Percentiles rank a stretch among this genome's conserved stretches.
Evolutionary conservation across 208 protist genomes (phyloP).

Genomic region (Blechomonas ayalai): DNA sequence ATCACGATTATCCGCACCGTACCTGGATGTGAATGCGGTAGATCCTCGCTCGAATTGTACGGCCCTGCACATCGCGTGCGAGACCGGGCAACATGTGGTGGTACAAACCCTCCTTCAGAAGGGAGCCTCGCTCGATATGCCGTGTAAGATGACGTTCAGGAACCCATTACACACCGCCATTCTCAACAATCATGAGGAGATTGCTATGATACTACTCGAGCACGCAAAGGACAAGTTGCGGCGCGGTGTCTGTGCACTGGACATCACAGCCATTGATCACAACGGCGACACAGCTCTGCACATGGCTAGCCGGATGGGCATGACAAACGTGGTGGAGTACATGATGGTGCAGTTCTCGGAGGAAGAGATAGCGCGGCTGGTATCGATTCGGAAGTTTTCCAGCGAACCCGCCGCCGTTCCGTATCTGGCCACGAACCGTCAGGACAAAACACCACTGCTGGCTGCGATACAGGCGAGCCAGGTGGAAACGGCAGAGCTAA

Average conservation of each 20-base stretch:
- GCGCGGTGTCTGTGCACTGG: constrained; percentile 40
- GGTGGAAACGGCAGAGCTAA: constrained; percentile 46
- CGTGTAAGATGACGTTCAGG: constrained; percentile 40
- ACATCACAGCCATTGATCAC: constrained; percentile 58
- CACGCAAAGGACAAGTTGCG: constrained; percentile 68
- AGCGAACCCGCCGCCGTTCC: constrained; percentile 15
- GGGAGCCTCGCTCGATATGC: constrained; percentile 49
- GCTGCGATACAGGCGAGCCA: constrained; percentile 52
- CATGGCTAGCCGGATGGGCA: constrained; percentile 34
- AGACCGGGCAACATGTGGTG: constrained; percentile 47
- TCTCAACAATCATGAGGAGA: constrained; percentile 35
- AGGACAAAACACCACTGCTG: constrained; percentile 59
- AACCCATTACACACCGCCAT: constrained; percentile 65
- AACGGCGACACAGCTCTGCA: constrained; percentile 67
- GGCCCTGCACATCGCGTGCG: constrained; percentile 76
- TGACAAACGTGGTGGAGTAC: constrained; percentile 65
- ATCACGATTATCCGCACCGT: too few relatives aligned
- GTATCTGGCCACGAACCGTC: constrained; percentile 35
- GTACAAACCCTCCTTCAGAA: constrained; percentile 37
- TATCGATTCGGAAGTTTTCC: constrained; percentile 7
- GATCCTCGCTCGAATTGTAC: constrained; percentile 58
- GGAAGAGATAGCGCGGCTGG: constrained; percentile 46
- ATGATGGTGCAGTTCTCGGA: constrained; percentile 68
- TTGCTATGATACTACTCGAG: constrained; percentile 62
- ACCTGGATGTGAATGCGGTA: constrained; percentile 65